Evolutionary conservation across 2,329 filamentous ascomycete species (phyloP).

Genomic region (Fusarium stilboides): DNA sequence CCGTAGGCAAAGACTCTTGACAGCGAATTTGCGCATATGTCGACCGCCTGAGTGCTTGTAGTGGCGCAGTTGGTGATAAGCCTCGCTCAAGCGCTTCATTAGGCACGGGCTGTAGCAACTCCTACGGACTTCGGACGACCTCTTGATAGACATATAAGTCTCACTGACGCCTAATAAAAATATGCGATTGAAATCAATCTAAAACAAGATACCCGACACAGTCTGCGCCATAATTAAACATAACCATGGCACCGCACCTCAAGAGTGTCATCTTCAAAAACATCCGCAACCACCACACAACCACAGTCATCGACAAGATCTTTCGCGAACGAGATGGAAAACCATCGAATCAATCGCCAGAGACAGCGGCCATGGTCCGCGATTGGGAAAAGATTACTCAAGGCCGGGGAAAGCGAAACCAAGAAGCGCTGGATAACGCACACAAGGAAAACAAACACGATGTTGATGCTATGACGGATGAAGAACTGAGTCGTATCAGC

Average conservation of each 20-base stretch:
- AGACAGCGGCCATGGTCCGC: constrained; percentile 12
- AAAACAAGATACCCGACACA: background rate
- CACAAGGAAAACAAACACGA: background rate
- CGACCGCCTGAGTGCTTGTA: background rate
- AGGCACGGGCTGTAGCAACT: no score
- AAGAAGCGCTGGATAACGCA: background rate
- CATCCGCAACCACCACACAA: constrained; percentile 17
- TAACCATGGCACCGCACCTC: constrained; percentile 19
- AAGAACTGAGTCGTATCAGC: constrained; percentile 12
- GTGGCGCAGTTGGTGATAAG: background rate
- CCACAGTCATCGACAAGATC: constrained; percentile 8
- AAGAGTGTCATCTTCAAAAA: constrained; percentile 7
- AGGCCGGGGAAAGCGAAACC: background rate
- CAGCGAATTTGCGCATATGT: no score
- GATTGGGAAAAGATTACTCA: constrained; percentile 2
- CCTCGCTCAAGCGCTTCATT: background rate
- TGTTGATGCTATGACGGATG: constrained; percentile 15
- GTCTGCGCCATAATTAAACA: background rate
- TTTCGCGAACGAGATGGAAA: constrained; percentile 6
- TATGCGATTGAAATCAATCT: background rate
- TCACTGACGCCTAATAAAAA: background rate
- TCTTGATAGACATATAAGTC: background rate
- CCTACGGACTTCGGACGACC: background rate
- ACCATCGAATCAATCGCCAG: background rate
- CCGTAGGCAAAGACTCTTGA: no score